phyloP scores from a whole-genome alignment of 805 yeast genomes.

The Pichia cephalocereana region DNA sequence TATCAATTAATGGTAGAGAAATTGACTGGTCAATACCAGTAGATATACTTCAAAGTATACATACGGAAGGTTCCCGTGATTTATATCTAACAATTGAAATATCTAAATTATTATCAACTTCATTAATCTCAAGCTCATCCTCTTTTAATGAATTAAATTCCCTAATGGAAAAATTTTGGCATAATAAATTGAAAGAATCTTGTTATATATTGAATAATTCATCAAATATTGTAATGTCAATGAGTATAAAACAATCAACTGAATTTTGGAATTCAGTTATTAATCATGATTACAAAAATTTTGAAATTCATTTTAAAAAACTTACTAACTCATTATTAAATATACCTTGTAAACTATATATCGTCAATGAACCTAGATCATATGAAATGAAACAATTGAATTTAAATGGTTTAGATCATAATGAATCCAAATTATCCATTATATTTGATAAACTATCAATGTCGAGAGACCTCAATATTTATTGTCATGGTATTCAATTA shows the following conservation, averaged over 20 bases:
- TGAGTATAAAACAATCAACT: slow-evolving; percentile 54
- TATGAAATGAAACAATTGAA: background rate
- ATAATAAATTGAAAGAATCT: slow-evolving; percentile 77
- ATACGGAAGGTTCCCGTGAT: background rate
- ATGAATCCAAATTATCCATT: no score
- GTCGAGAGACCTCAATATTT: background rate
- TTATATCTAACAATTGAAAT: background rate
- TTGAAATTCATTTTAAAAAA: slow-evolving; percentile 13
- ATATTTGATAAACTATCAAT: no score
- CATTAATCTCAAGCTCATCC: slow-evolving; percentile 12
- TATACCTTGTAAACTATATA: slow-evolving; percentile 39
- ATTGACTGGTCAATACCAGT: background rate
- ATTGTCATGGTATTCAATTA: slow-evolving; percentile 45
- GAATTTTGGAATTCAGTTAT: slow-evolving; percentile 42
- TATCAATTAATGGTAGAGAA: background rate
- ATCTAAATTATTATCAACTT: background rate
- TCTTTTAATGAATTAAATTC: slow-evolving; percentile 7
- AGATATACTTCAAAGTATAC: background rate
- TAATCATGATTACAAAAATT: slow-evolving; percentile 17
- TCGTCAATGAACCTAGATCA: slow-evolving; percentile 5
- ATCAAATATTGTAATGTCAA: slow-evolving; percentile 71
- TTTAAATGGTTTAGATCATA: slow-evolving; percentile 19
- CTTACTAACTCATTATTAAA: slow-evolving; percentile 23
- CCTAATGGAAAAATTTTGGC: slow-evolving; percentile 45
- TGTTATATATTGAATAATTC: slow-evolving; percentile 67